Evolutionary conservation across 2,329 filamentous ascomycete genomes (phyloP), one percentile per base, ranked within the genome.

Genomic region (Penicillium sclerotiorum): DNA sequence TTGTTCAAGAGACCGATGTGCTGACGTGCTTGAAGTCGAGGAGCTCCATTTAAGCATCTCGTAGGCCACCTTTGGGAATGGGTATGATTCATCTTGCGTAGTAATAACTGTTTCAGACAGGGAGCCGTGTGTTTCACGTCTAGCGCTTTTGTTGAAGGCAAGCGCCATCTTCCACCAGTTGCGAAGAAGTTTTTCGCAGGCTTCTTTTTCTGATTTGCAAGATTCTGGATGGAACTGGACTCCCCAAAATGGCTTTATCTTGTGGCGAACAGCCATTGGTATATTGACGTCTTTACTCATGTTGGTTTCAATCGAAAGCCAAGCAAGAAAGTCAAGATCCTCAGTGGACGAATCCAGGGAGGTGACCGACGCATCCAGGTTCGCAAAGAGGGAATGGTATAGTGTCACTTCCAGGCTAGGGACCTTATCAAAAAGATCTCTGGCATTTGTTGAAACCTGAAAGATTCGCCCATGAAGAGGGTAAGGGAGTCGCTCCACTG

Each of bases 191-290:
- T 75, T 73, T 17, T 79, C 81, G 53, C 73, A 76, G 1, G 88
- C 86, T 52, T 81, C 45, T 11, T 54, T 80, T 3, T 77, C 72
- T 32, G 89, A 88, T 4, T 91, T 95, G 67, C 90, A 95, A 0
- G 90, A 95, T 69, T 96, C 91, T 0, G 91, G 91, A 64, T 96
- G 91, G 61, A 94, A 96, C 65, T 96, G 92, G 15, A 96, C 78
- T 0, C 88, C 92, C 86, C 88, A 95, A 56, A 93, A 88, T 0
- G 92, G 91, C 57, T 84, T 86, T 1, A 56, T 64, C 15, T 67
- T 72, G 67, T 95, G 90, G 55, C 79, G 82, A 13, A 86, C 83
- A 0, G 82, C 89, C 89, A 95, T 95, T n/a, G 94, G 79, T 55
- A 85, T 84, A 38, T 67, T 63, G 18, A 61, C 61, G 12, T 57